Conservation (phyloP, 176 grass and related monocot species). For the Dactylis glomerata region DNA sequence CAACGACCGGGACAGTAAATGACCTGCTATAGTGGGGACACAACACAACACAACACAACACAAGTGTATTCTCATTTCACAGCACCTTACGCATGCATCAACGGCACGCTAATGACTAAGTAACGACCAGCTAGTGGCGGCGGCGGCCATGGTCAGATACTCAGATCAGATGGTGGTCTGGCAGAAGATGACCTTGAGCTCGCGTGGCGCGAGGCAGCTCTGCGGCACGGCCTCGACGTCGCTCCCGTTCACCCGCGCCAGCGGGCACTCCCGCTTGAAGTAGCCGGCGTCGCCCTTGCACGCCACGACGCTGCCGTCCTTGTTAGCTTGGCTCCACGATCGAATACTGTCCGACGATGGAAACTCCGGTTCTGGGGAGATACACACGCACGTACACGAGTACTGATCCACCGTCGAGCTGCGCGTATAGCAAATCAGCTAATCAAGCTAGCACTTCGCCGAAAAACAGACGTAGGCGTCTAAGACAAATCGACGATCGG, state of each 20-base stretch:
- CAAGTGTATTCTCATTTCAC: neutral
- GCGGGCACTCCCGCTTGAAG: slow-evolving; percentile 38
- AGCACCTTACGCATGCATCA: neutral
- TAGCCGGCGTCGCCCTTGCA: neutral
- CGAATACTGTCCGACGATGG: no score
- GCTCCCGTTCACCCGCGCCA: neutral
- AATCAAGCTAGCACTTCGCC: no score
- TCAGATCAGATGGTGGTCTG: slow-evolving; percentile 1
- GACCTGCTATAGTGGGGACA: no score
- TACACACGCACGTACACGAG: no score
- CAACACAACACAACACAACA: neutral
- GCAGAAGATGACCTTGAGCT: slow-evolving; percentile 59
- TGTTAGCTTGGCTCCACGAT: no score
- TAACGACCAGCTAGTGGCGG: neutral
- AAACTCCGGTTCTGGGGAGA: no score
- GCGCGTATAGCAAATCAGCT: no score
- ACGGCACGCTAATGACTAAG: neutral
- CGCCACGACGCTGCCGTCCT: neutral
- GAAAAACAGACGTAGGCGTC: no score
- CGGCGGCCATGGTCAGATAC: neutral
- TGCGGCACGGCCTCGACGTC: slow-evolving; percentile 45
- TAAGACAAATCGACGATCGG: no score
- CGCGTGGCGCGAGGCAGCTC: slow-evolving; percentile 26
- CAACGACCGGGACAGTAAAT: neutral
- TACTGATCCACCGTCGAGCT: no score